phyloP scores from a whole-genome alignment of 495 filamentous ascomycete genomes.

The Aspergillus kassunensis region DNA sequence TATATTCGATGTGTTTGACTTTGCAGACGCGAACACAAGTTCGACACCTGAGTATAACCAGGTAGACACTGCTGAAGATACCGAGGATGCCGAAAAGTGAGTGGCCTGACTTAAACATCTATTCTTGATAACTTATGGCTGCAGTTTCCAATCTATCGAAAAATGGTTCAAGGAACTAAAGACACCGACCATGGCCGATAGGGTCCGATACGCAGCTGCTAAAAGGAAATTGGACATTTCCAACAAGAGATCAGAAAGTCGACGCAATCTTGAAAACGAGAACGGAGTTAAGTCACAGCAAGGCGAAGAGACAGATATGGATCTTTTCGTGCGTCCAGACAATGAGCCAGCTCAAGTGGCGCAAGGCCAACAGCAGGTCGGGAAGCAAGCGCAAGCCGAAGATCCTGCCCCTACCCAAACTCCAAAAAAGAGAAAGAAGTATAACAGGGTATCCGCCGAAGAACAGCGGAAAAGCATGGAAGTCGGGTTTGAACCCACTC shows the following conservation, averaged over 20 bases:
- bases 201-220: constrained; percentile 3
- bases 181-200: constrained; percentile 2
- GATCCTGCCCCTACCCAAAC: background rate
- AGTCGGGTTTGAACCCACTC: constrained; percentile 11
- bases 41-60: background rate
- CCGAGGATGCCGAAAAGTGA: background rate
- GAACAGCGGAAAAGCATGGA: constrained; percentile 15
- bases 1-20: background rate
- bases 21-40: background rate
- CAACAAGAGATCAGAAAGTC: background rate
- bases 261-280: background rate
- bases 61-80: background rate
- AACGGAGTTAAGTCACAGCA: background rate
- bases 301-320: background rate
- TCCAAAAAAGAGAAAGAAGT: constrained; percentile 2
- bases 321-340: background rate
- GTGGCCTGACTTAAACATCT: background rate
- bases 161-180: constrained; percentile 1
- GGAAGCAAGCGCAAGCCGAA: background rate
- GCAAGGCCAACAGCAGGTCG: background rate
- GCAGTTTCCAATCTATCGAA: constrained; percentile 9
- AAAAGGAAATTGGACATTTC: constrained; percentile 4
- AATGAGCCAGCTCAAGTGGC: background rate
- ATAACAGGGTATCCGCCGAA: constrained; percentile 12
- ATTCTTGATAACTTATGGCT: background rate